Evolutionary conservation across 2,329 filamentous ascomycete genomes (phyloP), one percentile per base, ranked within the genome.

Genomic region (Alternaria sp.): DNA sequence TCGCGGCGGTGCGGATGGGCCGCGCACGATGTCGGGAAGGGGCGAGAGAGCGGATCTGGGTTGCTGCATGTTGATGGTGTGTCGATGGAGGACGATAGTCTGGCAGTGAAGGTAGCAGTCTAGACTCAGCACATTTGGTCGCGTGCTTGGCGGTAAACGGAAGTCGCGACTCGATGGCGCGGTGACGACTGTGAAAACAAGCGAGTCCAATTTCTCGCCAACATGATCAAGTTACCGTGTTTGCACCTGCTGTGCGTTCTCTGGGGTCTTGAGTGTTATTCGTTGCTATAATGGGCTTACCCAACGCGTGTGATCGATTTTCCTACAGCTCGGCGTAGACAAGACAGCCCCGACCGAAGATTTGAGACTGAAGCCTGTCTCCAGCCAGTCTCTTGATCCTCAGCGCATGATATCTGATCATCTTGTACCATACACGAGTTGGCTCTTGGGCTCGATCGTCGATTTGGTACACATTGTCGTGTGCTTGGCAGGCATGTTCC

Each of bases 41-140:
- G 60, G 55, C 2, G 47, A 59, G 12, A 30, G 47, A 2, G 18
- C 30, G 1, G 21, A 20, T 41, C 18, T 57, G 10, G 43, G 28
- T 3, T 59, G 47, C 23, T 62, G 47, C 60, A 62, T 62, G 14
- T 20, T 59, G 25, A 30, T 20, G 11, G 28, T 26, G 20, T 46
- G 14, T n/a, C 15, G 5, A 26, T 33, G 12, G 14, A 47, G 25
- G 14, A 4, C 12, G 5, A 14, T 14, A 43, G 9, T 46, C 5
- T 6, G 18, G 10, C 6, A 20, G 25, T 18, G 9, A 12, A 46
- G 20, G 26, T 33, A 46, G n/a, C 11, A 18, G 14, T 23, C 6
- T 15, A 56, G 14, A 26, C 7, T 4, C 6, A 37, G 30, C 7
- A 37, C 21, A 6, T 41, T 8, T 23, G 49, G 20, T 47, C 5